Conservation (phyloP, 441 rosid genomes). For the Bruguiera hainesii region DNA sequence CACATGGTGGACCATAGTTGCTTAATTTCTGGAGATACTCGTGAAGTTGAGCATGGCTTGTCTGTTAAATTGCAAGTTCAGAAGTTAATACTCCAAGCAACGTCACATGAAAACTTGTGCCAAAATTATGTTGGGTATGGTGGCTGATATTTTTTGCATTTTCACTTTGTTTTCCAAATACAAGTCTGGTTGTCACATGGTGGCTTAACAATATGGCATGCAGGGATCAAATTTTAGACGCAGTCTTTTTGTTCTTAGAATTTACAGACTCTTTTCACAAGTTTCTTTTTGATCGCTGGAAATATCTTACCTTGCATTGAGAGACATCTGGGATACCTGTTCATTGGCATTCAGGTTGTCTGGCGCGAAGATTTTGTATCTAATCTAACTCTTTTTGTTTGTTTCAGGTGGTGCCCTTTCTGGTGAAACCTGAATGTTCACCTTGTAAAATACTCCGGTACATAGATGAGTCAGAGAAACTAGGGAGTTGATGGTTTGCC, state of each 20-base stretch:
- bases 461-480: slow-evolving; percentile 9
- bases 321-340: too few relatives aligned
- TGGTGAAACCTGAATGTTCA: slow-evolving; percentile 48
- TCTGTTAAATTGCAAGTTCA: slow-evolving; percentile 96
- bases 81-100: slow-evolving; percentile 85
- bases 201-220: not conserved
- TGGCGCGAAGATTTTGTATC: not conserved
- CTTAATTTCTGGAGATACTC: slow-evolving; percentile 70
- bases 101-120: slow-evolving; percentile 89
- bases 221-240: not conserved
- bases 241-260: not conserved
- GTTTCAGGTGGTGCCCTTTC: slow-evolving; percentile 94
- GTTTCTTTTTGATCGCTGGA: too few relatives aligned
- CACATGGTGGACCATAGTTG: slow-evolving; percentile 61
- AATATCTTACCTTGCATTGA: too few relatives aligned
- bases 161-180: not conserved
- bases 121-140: slow-evolving; percentile 96
- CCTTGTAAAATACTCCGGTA: slow-evolving; percentile 19
- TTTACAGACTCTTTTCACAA: too few relatives aligned
- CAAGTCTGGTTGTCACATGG: not conserved
- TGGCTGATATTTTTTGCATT: not conserved
- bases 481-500: not conserved
- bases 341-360: not conserved
- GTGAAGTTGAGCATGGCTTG: slow-evolving; percentile 90
- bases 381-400: slow-evolving; percentile 1